Evolutionary conservation across 257 asterid species (phyloP).

Genomic region (Nicotiana undulata): DNA sequence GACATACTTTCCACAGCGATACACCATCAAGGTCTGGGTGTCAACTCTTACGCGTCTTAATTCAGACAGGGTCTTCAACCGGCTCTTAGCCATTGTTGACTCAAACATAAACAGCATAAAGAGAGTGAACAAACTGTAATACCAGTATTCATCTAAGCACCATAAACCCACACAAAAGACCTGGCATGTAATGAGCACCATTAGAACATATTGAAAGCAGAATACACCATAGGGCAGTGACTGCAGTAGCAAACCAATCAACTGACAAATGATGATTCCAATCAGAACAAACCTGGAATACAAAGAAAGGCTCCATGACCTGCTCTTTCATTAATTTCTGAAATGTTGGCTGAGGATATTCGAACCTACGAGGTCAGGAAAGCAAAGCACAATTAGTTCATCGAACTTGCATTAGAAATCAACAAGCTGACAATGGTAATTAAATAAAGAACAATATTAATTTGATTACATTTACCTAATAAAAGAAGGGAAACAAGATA

Average conservation of each 20-base stretch:
- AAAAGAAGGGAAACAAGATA: background rate
- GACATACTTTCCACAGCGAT: conserved; percentile 97
- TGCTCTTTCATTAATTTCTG: conserved; percentile 94
- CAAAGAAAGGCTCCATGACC: conserved; percentile 90
- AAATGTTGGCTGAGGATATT: conserved; percentile 97
- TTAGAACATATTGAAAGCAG: conserved; percentile 6
- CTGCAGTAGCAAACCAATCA: background rate
- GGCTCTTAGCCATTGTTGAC: conserved; percentile 98
- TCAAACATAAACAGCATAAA: conserved; percentile 99
- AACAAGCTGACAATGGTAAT: background rate
- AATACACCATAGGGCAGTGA: background rate
- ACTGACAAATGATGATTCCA: conserved; percentile 7
- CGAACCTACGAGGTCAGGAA: conserved; percentile 55
- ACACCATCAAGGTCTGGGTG: conserved; percentile 76
- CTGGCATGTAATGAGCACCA: conserved; percentile 35
- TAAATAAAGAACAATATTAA: background rate
- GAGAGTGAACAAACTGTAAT: conserved; percentile 87
- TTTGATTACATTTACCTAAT: background rate
- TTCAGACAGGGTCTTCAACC: conserved; percentile 83
- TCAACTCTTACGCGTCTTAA: conserved; percentile 97
- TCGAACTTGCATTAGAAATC: background rate
- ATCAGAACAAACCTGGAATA: conserved; percentile 69
- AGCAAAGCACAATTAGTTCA: conserved; percentile 5
- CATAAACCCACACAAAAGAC: conserved; percentile 97
- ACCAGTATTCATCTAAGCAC: conserved; percentile 98